Conservation (phyloP, 2,329 filamentous ascomycete species). For the Thyridium curvatum region DNA sequence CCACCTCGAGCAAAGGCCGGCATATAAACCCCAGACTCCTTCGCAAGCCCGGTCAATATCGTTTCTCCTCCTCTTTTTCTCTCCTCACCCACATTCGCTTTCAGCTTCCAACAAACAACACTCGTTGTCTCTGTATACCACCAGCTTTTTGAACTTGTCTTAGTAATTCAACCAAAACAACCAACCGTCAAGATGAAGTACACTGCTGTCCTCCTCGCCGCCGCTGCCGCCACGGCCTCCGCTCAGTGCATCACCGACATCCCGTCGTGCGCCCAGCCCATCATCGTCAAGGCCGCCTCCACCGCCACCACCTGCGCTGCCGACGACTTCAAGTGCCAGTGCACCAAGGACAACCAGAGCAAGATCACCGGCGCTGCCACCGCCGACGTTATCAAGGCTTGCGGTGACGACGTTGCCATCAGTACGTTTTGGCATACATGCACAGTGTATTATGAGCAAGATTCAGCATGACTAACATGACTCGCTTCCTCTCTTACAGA, state of each 20-base stretch:
- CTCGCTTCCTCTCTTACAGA: slow-evolving; percentile 3
- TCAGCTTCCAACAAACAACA: too few relatives aligned
- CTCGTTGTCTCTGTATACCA: too few relatives aligned
- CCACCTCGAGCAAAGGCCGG: too few relatives aligned
- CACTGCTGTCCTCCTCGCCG: slow-evolving; percentile 10
- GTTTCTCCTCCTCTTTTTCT: too few relatives aligned
- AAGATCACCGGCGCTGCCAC: slow-evolving; percentile 12
- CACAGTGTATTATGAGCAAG: neutral
- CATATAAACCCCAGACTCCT: too few relatives aligned
- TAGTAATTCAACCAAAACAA: neutral
- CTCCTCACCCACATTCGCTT: too few relatives aligned
- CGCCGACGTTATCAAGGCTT: slow-evolving; percentile 13
- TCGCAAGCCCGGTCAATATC: too few relatives aligned
- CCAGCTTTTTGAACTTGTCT: too few relatives aligned
- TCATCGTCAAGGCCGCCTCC: slow-evolving; percentile 12
- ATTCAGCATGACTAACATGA: slow-evolving; percentile 2
- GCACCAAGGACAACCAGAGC: slow-evolving; percentile 12
- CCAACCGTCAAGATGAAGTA: slow-evolving; percentile 17
- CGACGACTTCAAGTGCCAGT: slow-evolving; percentile 15
- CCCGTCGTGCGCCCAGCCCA: slow-evolving; percentile 15
- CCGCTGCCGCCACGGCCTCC: slow-evolving; percentile 11
- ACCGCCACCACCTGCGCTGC: slow-evolving; percentile 9
- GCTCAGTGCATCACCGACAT: slow-evolving; percentile 16
- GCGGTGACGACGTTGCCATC: slow-evolving; percentile 12
- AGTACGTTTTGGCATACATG: slow-evolving; percentile 8